phyloP scores from a whole-genome alignment of 768 basidiomycete species.

The Phaeotremella fagi region DNA sequence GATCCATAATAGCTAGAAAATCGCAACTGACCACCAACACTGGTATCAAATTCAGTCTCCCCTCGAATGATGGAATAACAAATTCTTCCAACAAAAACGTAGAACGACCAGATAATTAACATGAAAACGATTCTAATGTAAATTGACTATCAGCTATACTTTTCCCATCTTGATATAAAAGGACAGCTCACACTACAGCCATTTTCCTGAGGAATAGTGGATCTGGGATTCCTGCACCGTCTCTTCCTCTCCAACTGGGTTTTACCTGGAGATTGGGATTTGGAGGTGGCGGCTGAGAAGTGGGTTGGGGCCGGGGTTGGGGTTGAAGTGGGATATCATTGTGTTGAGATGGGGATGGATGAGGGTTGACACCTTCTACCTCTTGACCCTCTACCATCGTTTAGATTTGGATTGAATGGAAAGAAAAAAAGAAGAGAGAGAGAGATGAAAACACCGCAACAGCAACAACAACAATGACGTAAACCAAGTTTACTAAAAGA shows the following conservation, averaged over 20 bases:
- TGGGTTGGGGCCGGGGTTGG: too few species aligned
- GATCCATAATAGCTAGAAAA: not conserved
- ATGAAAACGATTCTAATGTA: conserved; percentile 53
- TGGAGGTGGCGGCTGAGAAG: too few species aligned
- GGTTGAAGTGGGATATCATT: too few species aligned
- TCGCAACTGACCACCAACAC: conserved; percentile 62
- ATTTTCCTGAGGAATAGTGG: conserved; percentile 25
- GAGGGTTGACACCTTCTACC: too few species aligned
- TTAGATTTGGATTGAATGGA: too few species aligned
- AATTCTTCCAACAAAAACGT: conserved; percentile 72
- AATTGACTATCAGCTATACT: not conserved
- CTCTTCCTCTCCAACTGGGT: not conserved
- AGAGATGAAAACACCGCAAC: too few species aligned
- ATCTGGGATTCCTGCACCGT: conserved; percentile 17
- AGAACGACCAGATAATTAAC: conserved; percentile 63
- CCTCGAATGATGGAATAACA: conserved; percentile 66
- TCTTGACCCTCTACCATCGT: too few species aligned
- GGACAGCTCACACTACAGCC: conserved; percentile 21
- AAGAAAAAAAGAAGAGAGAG: too few species aligned
- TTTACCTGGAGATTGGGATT: too few species aligned
- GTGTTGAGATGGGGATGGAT: too few species aligned
- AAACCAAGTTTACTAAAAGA: too few species aligned
- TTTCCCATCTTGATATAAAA: not conserved
- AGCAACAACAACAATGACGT: too few species aligned
- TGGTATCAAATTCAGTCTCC: conserved; percentile 52